Base-by-base conservation (phyloP, 345 rosid genomes). In the Citrus australasica region DNA sequence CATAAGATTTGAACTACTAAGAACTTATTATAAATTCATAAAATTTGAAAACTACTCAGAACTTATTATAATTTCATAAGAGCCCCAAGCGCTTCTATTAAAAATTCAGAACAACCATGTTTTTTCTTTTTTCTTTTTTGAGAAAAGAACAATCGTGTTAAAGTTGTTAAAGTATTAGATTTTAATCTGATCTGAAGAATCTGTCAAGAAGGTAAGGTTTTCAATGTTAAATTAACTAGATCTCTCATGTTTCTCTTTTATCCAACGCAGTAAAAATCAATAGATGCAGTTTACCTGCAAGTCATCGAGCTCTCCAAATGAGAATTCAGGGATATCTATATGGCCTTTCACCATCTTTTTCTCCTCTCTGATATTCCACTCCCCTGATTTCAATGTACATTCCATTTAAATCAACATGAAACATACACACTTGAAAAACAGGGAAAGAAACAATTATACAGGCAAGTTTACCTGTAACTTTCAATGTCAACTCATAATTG, bases 281-380 rank as follows among this genome's bases (percentile, higher is more conserved):
- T 25, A 37, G 28, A 59, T 1, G 6, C 71, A 46, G 65, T 73
- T 51, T 85, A 95, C 99, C 99, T 95, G 89, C 79, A 95, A 88
- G 76, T 93, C 99, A 82, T 92, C 94, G 46, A 93, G 93, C 85
- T 95, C 99, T 6, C 98, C 99, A 25, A 85, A 92, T 7, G 99
- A 95, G 80, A 95, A 93, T 85, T 95, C 99, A 1, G 91, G 85
- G 66, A 95, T 82, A 79, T 93, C 93, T 25, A 95, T 84, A 74
- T 86, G 84, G 53, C 97, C 94, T 71, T 88, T 91, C 21, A 90
- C 86, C 42, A 5, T 80, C 88, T 85, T 90, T 56, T 40, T 83
- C 79, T 92, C 93, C 81, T 91, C 99, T 81, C 82, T 77, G 63
- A 86, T 79, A 33, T 80, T 84, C 99, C 99, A 95, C 72, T 95